Evolutionary conservation across 1,284 basidiomycete genomes (phyloP).

Genomic region (Phylloboletellus chloephorus): DNA sequence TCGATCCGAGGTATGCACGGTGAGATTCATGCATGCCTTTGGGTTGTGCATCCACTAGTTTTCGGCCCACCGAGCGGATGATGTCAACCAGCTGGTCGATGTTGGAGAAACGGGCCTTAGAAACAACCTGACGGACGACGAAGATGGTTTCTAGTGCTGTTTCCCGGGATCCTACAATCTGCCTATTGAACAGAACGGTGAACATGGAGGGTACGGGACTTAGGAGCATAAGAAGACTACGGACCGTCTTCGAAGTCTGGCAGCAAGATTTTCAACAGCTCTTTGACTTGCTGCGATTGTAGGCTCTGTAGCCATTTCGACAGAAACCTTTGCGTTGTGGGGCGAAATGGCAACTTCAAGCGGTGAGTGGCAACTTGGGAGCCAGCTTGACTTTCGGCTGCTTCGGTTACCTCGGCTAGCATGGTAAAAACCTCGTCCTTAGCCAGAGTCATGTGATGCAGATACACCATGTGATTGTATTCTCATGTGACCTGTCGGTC

Average conservation of each 20-base stretch:
- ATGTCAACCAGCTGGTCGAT: conserved; percentile 83
- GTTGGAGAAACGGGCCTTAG: conserved; percentile 79
- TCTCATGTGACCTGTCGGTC: too few species aligned
- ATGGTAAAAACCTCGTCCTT: too few species aligned
- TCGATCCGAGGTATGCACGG: conserved; percentile 1
- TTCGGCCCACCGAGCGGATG: conserved; percentile 76
- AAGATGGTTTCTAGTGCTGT: conserved; percentile 88
- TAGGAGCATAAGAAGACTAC: conserved; percentile 23
- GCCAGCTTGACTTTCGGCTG: neutral
- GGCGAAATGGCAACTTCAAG: neutral
- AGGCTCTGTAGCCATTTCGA: conserved; percentile 39
- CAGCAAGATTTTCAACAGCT: conserved; percentile 61
- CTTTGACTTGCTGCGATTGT: conserved; percentile 41
- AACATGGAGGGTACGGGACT: conserved; percentile 5
- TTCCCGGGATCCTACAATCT: conserved; percentile 82
- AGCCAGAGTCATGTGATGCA: too few species aligned
- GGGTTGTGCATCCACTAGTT: conserved; percentile 84
- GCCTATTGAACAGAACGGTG: conserved; percentile 44
- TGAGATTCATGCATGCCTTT: conserved; percentile 58
- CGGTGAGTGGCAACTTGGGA: neutral
- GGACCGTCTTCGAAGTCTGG: conserved; percentile 63
- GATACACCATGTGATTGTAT: too few species aligned
- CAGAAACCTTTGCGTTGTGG: neutral
- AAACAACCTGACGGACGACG: conserved; percentile 84
- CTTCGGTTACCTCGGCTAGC: too few species aligned